Percentiles rank a stretch among this genome's conserved stretches.
Evolutionary conservation across 257 asterid genomes (phyloP).

Genomic region (Penstemon newberryi): DNA sequence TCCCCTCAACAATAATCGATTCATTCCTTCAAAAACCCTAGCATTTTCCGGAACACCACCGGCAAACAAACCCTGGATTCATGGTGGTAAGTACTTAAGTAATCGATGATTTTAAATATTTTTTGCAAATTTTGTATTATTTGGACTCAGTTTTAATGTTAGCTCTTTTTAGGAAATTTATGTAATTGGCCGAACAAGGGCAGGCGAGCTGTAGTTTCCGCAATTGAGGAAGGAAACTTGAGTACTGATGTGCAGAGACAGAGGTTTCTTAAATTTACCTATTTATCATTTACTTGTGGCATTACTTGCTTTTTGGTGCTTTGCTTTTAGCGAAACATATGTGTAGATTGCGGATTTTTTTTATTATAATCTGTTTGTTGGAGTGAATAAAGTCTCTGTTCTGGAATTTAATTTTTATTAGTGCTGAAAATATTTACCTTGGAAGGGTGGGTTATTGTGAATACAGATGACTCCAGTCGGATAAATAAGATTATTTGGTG

Average conservation of each 20-base stretch:
- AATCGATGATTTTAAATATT: not conserved
- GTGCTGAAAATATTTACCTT: too few species aligned
- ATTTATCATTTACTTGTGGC: not conserved
- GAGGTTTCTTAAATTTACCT: slow-evolving; percentile 32
- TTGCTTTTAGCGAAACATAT: not conserved
- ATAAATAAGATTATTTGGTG: too few species aligned
- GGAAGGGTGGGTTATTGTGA: too few species aligned
- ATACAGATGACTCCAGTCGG: too few species aligned
- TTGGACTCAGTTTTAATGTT: not conserved
- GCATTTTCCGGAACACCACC: slow-evolving; percentile 28
- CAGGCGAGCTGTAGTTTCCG: slow-evolving; percentile 33
- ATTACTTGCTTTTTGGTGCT: slow-evolving; percentile 5
- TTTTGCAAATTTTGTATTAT: not conserved
- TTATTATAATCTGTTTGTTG: not conserved
- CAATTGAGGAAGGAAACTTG: slow-evolving; percentile 35
- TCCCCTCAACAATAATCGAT: slow-evolving; percentile 20
- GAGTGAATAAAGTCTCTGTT: too few species aligned
- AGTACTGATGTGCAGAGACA: slow-evolving; percentile 32
- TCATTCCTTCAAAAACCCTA: slow-evolving; percentile 30
- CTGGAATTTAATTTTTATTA: too few species aligned
- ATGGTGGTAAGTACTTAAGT: slow-evolving; percentile 36
- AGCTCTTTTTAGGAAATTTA: slow-evolving; percentile 19
- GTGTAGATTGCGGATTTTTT: too few species aligned
- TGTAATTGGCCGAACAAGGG: slow-evolving; percentile 29
- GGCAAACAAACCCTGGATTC: too few species aligned